Conservation (phyloP, 2,329 filamentous ascomycete genomes). For the Claviceps humidiphila region DNA sequence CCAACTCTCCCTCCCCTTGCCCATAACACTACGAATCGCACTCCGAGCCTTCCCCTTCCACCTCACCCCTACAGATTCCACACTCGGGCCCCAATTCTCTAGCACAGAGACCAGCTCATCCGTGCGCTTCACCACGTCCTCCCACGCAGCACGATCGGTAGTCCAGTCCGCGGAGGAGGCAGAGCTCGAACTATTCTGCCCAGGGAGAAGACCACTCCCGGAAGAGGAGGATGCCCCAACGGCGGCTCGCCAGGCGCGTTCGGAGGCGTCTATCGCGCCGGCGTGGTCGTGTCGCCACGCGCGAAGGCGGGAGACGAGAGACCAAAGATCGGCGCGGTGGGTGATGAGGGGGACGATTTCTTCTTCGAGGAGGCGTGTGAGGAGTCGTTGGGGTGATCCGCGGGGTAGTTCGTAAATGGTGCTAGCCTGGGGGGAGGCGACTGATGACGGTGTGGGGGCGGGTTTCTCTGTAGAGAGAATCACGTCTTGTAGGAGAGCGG, state of each 20-base stretch:
- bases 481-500: constrained; percentile 58
- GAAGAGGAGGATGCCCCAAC: constrained; percentile 40
- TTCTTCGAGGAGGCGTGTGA: constrained; percentile 62
- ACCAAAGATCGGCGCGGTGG: constrained; percentile 62
- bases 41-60: constrained; percentile 86
- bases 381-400: constrained; percentile 47
- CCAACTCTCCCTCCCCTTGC: constrained; percentile 70
- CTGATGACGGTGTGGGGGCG: constrained; percentile 1
- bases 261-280: constrained; percentile 67
- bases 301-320: constrained; percentile 55
- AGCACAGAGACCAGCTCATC: constrained; percentile 71
- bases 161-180: constrained; percentile 20
- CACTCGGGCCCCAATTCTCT: constrained; percentile 59
- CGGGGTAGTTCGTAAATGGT: constrained; percentile 28
- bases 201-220: constrained; percentile 29
- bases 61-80: constrained; percentile 56
- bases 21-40: constrained; percentile 71
- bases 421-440: background rate
- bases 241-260: constrained; percentile 78
- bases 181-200: constrained; percentile 8
- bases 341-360: constrained; percentile 76
- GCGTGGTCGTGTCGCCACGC: constrained; percentile 58
- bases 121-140: constrained; percentile 62
- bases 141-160: constrained; percentile 52
- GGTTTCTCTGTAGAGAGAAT: constrained; percentile 32